Conservation (phyloP, 2,329 filamentous ascomycete genomes). For the Colletotrichum euphorbiae region DNA sequence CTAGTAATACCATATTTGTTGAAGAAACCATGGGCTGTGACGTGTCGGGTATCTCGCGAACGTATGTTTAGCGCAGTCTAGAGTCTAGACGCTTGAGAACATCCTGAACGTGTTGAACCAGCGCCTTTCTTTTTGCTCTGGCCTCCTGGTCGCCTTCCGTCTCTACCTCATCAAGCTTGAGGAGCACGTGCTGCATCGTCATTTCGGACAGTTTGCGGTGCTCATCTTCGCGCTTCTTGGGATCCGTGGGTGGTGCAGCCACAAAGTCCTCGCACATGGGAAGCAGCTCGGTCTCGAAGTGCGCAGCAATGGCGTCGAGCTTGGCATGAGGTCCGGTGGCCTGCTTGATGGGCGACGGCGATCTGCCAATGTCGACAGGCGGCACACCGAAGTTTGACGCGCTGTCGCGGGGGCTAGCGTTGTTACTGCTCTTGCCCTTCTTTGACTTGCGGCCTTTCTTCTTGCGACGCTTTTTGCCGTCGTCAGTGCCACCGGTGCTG, state of each 20-base stretch:
- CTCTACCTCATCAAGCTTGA: slow-evolving; percentile 83
- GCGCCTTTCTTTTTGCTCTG: slow-evolving; percentile 73
- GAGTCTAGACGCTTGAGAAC: slow-evolving; percentile 74
- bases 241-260: slow-evolving; percentile 70
- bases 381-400: slow-evolving; percentile 50
- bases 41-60: slow-evolving; percentile 12
- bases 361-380: slow-evolving; percentile 49
- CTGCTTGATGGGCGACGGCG: slow-evolving; percentile 51
- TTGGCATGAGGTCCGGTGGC: slow-evolving; percentile 66
- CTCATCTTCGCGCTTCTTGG: slow-evolving; percentile 77
- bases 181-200: slow-evolving; percentile 78
- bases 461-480: slow-evolving; percentile 51
- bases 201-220: slow-evolving; percentile 82
- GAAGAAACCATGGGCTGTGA: slow-evolving; percentile 17
- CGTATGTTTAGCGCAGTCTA: slow-evolving; percentile 9
- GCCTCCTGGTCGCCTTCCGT: slow-evolving; percentile 76
- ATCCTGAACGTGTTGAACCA: slow-evolving; percentile 78
- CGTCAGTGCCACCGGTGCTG: slow-evolving; percentile 43
- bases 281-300: slow-evolving; percentile 73
- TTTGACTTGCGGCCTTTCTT: slow-evolving; percentile 49
- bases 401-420: slow-evolving; percentile 58
- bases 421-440: slow-evolving; percentile 50
- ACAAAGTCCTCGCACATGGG: slow-evolving; percentile 74
- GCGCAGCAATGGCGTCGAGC: slow-evolving; percentile 72
- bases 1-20: slow-evolving; percentile 22